Conservation (phyloP, 352 stramenopile species). For the Phytopythium aichiense region DNA sequence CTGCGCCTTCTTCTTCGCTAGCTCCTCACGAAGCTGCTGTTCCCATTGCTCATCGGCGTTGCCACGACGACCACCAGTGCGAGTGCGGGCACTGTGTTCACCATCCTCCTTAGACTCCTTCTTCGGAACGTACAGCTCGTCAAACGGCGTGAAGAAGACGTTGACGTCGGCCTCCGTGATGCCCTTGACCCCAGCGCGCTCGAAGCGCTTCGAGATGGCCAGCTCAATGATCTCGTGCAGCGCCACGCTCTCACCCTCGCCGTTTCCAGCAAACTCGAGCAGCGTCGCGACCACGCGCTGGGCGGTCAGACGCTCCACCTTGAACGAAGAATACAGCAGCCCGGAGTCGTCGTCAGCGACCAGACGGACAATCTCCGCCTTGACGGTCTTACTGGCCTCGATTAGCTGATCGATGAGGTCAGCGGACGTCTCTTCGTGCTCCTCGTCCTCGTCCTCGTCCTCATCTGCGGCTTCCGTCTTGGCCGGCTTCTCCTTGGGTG, state of each 20-base stretch:
- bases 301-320: slow-evolving; percentile 48
- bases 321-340: slow-evolving; percentile 49
- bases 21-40: slow-evolving; percentile 76
- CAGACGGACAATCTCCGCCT: slow-evolving; percentile 43
- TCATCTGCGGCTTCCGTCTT: slow-evolving; percentile 17
- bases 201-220: slow-evolving; percentile 46
- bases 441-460: slow-evolving; percentile 39
- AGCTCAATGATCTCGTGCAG: slow-evolving; percentile 70
- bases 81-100: slow-evolving; percentile 11
- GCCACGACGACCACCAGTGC: slow-evolving; percentile 37
- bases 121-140: slow-evolving; percentile 74
- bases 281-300: slow-evolving; percentile 70
- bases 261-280: slow-evolving; percentile 78
- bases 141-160: slow-evolving; percentile 58
- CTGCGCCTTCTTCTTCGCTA: slow-evolving; percentile 52
- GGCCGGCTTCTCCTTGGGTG: slow-evolving; percentile 7
- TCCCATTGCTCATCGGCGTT: slow-evolving; percentile 87
- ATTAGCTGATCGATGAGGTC: slow-evolving; percentile 82
- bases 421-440: slow-evolving; percentile 24
- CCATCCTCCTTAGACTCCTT: slow-evolving; percentile 26
- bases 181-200: slow-evolving; percentile 39
- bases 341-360: slow-evolving; percentile 36
- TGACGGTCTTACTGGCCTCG: slow-evolving; percentile 58
- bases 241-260: slow-evolving; percentile 67
- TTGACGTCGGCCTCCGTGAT: slow-evolving; percentile 56